These are phyloP conservation scores for Dryas integrifolia DNA, from an alignment of 331 rosid genomes.

Conservation along the genomic window DNA sequence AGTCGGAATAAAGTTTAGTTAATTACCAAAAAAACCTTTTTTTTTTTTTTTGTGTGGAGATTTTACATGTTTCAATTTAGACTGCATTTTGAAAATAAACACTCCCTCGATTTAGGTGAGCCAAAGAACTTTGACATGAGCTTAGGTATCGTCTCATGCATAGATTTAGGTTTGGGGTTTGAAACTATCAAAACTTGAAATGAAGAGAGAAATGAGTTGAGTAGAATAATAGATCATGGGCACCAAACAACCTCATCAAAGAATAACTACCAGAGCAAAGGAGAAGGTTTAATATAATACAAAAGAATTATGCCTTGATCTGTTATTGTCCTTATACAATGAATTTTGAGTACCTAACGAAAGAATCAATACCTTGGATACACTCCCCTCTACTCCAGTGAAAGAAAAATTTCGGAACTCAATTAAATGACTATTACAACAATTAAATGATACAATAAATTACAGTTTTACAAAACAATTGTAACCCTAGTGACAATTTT, in stretches of 20 bases:
- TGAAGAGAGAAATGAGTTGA: no score
- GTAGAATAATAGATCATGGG: no score
- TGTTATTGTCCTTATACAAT: slow-evolving; percentile 26
- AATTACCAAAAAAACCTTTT: no score
- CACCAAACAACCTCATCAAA: background rate
- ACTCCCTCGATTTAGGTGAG: no score
- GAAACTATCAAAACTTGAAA: no score
- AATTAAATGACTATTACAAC: slow-evolving; percentile 17
- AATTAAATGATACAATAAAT: slow-evolving; percentile 29
- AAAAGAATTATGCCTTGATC: slow-evolving; percentile 3
- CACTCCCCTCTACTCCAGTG: slow-evolving; percentile 16
- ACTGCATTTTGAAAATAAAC: no score
- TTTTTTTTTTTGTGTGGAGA: no score
- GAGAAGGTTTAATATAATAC: background rate
- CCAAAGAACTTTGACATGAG: no score
- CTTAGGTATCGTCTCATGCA: no score
- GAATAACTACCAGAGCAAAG: background rate
- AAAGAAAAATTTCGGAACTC: slow-evolving; percentile 24
- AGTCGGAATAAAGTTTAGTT: no score
- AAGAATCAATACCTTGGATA: slow-evolving; percentile 9
- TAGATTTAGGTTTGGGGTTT: no score
- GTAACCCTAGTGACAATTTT: slow-evolving; percentile 13
- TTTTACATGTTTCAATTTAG: no score
- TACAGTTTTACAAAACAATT: slow-evolving; percentile 36
- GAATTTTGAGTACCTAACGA: slow-evolving; percentile 17